Evolutionary conservation across 2,329 filamentous ascomycete genomes (phyloP), one percentile per base, ranked within the genome.

Genomic region (Talaromyces islandicus): DNA sequence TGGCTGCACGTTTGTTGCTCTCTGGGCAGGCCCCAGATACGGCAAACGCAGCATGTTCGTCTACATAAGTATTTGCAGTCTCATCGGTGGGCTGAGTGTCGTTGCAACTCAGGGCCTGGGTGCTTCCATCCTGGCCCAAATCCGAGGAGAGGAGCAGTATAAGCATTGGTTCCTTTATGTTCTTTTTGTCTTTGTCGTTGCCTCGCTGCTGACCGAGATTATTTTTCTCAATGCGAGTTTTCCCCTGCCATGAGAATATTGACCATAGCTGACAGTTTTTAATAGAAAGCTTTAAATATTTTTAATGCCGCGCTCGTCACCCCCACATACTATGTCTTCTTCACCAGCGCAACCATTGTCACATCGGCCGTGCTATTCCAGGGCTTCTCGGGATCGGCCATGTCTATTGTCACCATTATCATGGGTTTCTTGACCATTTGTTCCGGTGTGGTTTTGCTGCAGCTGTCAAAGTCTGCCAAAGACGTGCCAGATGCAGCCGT

Each of bases 131-230:
- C 84, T 97, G 59, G 90, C 93, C 0, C 92, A 96, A 78, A 88
- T 88, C 62, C 83, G 84, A 19, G 94, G 93, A 17, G 85, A 86
- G 55, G 83, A 88, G 1, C 92, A 99, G 80, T 97, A 96, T 77
- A 96, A 97, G 73, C 86, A 97, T 73, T 97, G 93, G 93, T 99
- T 99, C 71, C 78, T 96, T 43, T 99, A 96, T 76, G 88, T 97
- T 5, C 78, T 97, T 32, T 79, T 97, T 59, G 90, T 92, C 5
- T 97, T 99, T 75, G 92, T 97, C 57, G 82, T 97, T 64, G 77
- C 80, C n/a, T 97, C 94, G 0, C 80, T 99, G 11, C 67, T 97
- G 67, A 96, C 91, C 0, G 94, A 97, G 77, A 97, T 99, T 64
- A 88, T 97, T 65, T 99, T 89, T 73, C 81, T 99, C 48, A 99